Base-by-base conservation (phyloP, 2,329 filamentous ascomycete genomes). In the Fusarium bulbicola region DNA sequence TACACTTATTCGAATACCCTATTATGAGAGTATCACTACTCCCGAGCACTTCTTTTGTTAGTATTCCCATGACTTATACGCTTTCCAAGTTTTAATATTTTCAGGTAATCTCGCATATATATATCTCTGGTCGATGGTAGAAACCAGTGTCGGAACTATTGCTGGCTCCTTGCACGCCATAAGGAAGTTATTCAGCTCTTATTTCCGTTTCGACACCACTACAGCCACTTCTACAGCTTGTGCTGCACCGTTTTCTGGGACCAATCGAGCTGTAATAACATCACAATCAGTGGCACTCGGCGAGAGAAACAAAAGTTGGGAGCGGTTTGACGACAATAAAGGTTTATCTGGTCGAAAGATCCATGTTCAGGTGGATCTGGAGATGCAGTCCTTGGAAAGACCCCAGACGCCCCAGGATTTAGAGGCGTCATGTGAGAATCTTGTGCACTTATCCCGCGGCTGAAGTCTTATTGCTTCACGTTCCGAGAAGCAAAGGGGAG, bases 341-440 rank as follows among this genome's bases (percentile, higher is more conserved):
- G 24, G 24, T 14, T 26, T 6, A 4, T 24, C 24, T 10, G 24
- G 16, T 4, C 16, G n/a, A 26, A 45, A 45, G 42, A 45, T 26
- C 16, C 42, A 45, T 26, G 42, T 45, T 26, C 42, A 26, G 42
- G 42, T 20, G 16, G 24, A 45, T 26, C 3, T 26, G 16, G 42
- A 45, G 42, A 26, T 45, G 42, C 42, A 45, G 7, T 45, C 11
- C 24, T 20, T 14, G 42, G 12, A 45, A 20, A 45, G 24, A 26
- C 24, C 16, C 12, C 42, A 26, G 16, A 45, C 24, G 7, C 24
- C 16, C 16, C 24, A 14, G 16, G 24, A 26, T 14, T 20, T 12
- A 14, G 16, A 45, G 6, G 24, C 12, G 0, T 45, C 42, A 1
- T 4, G 7, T 6, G 12, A 11, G 16, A 5, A 45, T 4, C 42